Conservation (phyloP, 2,329 filamentous ascomycete genomes). For the Fusarium goolgardi region DNA sequence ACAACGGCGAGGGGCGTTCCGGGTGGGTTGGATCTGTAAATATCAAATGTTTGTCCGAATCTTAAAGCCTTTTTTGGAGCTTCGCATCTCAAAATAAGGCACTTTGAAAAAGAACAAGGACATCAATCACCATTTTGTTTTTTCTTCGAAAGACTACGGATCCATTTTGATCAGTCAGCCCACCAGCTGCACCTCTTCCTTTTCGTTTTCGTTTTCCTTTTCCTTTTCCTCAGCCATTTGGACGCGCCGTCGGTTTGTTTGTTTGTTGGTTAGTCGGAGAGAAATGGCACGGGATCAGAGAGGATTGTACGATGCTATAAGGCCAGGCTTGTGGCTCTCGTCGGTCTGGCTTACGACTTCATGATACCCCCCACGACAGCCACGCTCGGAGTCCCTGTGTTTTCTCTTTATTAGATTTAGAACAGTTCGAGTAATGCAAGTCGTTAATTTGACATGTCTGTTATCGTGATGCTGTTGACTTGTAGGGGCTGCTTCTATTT, state of each 20-base stretch:
- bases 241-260: constrained; percentile 18
- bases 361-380: constrained; percentile 47
- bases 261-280: constrained; percentile 28
- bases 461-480: neutral
- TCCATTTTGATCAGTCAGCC: constrained; percentile 11
- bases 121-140: constrained; percentile 41
- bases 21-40: constrained; percentile 53
- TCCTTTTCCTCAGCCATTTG: neutral
- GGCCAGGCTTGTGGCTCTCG: constrained; percentile 36
- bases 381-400: constrained; percentile 45
- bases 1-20: constrained; percentile 54
- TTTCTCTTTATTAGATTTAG: constrained; percentile 40
- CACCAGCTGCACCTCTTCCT: constrained; percentile 5
- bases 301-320: constrained; percentile 43
- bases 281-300: constrained; percentile 42
- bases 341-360: constrained; percentile 44
- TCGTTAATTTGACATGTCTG: constrained; percentile 9
- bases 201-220: neutral
- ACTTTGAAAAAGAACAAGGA: constrained; percentile 44
- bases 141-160: constrained; percentile 24
- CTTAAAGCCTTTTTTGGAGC: constrained; percentile 45
- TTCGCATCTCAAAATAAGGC: constrained; percentile 42
- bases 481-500: neutral
- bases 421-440: constrained; percentile 42
- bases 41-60: constrained; percentile 47